Evolutionary conservation across 1,284 basidiomycete species (phyloP).

Genomic region (Rhizoctonia solani): DNA sequence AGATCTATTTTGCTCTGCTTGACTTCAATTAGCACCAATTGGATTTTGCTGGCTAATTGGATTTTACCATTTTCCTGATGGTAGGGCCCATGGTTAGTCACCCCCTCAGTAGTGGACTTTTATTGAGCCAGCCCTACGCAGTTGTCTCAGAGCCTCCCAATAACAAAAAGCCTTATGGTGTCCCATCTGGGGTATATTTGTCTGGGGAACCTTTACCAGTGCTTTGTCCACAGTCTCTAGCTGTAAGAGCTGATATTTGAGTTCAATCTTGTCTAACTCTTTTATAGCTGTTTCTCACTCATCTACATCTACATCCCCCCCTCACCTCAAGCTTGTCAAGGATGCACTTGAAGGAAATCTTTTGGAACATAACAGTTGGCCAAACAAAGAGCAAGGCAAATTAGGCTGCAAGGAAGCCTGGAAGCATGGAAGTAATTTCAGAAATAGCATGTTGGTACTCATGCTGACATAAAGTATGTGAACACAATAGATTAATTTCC

Average conservation of each 20-base stretch:
- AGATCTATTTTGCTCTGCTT: too few relatives aligned
- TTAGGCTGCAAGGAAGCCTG: slow-evolving; percentile 30
- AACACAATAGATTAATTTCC: too few relatives aligned
- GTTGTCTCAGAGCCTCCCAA: slow-evolving; percentile 25
- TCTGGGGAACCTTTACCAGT: slow-evolving; percentile 10
- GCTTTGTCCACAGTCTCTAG: slow-evolving; percentile 21
- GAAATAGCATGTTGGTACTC: background rate
- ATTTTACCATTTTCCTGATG: too few relatives aligned
- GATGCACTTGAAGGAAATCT: slow-evolving; percentile 24
- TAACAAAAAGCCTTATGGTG: slow-evolving; percentile 25
- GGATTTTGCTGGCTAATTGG: too few relatives aligned
- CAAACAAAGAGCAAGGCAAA: slow-evolving; percentile 33
- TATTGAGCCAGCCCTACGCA: too few relatives aligned
- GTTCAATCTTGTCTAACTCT: background rate
- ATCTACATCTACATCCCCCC: slow-evolving; percentile 11
- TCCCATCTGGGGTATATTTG: slow-evolving; percentile 22
- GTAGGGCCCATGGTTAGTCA: too few relatives aligned
- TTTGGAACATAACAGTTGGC: slow-evolving; percentile 29
- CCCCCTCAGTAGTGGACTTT: too few relatives aligned
- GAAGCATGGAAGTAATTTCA: background rate
- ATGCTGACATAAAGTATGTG: too few relatives aligned
- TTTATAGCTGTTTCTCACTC: slow-evolving; percentile 5
- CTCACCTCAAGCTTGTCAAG: slow-evolving; percentile 13
- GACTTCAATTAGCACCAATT: too few relatives aligned
- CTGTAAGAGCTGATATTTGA: background rate